phyloP scores from a whole-genome alignment of 441 rosid genomes.

The Flueggea neowawraea region DNA sequence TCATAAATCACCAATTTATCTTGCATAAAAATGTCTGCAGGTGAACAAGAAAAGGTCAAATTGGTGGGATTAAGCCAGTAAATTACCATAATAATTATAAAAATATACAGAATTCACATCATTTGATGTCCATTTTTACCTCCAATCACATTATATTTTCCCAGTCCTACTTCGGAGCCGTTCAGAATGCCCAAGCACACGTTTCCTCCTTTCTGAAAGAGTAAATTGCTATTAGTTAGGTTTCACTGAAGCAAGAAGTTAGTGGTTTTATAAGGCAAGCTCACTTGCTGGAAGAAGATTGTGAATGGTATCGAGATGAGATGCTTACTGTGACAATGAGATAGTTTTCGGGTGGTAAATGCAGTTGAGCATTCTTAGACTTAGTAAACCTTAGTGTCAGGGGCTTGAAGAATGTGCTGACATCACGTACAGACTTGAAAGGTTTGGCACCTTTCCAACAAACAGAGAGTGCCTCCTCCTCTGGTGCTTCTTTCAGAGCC shows the following conservation, averaged over 20 bases:
- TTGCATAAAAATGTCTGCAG: conserved; percentile 76
- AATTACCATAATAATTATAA: too few relatives aligned
- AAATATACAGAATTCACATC: too few relatives aligned
- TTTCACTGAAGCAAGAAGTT: not conserved
- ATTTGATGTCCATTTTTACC: conserved; percentile 32
- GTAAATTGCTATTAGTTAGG: not conserved
- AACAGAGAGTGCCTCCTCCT: conserved; percentile 66
- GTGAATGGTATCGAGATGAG: not conserved
- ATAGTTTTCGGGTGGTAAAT: conserved; percentile 72
- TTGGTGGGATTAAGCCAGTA: not conserved
- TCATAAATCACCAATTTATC: conserved; percentile 76
- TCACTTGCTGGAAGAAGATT: not conserved
- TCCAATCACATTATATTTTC: conserved; percentile 63
- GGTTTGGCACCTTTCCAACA: conserved; percentile 90
- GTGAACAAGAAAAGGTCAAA: not conserved
- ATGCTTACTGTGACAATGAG: conserved; percentile 73
- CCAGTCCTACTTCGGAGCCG: conserved; percentile 72
- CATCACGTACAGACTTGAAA: conserved; percentile 54
- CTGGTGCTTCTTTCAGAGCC: conserved; percentile 61
- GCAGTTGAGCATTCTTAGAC: conserved; percentile 42
- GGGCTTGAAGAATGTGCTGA: conserved; percentile 67
- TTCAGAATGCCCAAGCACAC: conserved; percentile 86
- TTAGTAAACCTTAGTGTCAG: conserved; percentile 53
- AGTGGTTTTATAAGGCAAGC: not conserved
- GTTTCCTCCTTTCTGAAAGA: conserved; percentile 51